Conservation (phyloP, 2,329 filamentous ascomycete species). For the Rhexocercosporidium sp. region DNA sequence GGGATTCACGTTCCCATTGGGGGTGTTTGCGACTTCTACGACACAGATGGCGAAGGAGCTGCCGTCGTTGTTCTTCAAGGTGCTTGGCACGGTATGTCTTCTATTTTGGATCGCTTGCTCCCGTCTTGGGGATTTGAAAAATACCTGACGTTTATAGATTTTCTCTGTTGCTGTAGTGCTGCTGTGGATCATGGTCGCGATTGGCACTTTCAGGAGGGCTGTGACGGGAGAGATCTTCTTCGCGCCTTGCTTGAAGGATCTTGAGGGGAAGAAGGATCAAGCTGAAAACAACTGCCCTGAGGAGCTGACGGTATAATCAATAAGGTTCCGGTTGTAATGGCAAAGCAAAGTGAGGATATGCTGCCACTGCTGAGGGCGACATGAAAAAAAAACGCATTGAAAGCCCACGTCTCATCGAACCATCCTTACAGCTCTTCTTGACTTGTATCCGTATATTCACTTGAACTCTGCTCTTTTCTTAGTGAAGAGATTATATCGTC, state of each 20-base stretch:
- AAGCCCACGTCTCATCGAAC: too few species aligned
- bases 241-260: slow-evolving; percentile 56
- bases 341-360: too few species aligned
- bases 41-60: slow-evolving; percentile 55
- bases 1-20: slow-evolving; percentile 64
- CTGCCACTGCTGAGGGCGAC: too few species aligned
- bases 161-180: slow-evolving; percentile 56
- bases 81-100: slow-evolving; percentile 56
- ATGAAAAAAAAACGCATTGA: too few species aligned
- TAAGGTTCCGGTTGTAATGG: too few species aligned
- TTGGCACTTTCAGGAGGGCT: slow-evolving; percentile 54
- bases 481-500: too few species aligned
- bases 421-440: too few species aligned
- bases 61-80: slow-evolving; percentile 58
- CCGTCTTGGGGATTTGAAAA: too few species aligned
- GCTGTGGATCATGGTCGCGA: slow-evolving; percentile 60
- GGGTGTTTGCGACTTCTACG: slow-evolving; percentile 58
- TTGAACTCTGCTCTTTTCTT: too few species aligned
- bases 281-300: slow-evolving; percentile 16
- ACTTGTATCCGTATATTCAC: too few species aligned
- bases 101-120: slow-evolving; percentile 31
- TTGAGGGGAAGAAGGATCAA: slow-evolving; percentile 23
- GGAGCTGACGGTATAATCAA: not conserved
- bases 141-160: slow-evolving; percentile 42
- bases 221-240: slow-evolving; percentile 56